phyloP scores from a whole-genome alignment of 371 early-diverging fungal genomes.

The Rhizopus microsporus region DNA sequence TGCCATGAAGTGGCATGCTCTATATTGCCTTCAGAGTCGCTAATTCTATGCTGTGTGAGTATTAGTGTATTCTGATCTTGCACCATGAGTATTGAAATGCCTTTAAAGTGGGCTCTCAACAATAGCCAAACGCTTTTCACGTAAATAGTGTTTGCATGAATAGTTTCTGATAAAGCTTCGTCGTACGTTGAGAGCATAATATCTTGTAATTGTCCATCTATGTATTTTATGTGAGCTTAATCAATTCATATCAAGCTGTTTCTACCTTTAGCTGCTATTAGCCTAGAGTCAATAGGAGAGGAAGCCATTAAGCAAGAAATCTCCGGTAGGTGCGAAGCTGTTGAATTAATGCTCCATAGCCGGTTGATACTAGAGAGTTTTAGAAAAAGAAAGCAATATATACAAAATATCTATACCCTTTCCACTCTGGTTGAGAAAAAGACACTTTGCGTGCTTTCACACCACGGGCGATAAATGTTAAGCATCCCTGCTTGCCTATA shows the following conservation, averaged over 20 bases:
- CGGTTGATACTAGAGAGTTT: conserved; percentile 10
- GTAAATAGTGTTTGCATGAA: conserved; percentile 12
- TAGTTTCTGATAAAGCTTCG: conserved; percentile 7
- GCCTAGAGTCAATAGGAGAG: conserved; percentile 14
- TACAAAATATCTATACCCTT: conserved; percentile 26
- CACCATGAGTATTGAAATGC: conserved; percentile 8
- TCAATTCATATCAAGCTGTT: background rate
- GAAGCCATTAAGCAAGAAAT: conserved; percentile 15
- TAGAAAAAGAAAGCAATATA: conserved; percentile 1
- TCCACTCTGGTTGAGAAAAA: conserved; percentile 24
- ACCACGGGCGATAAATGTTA: conserved; percentile 30
- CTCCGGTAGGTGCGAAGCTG: background rate
- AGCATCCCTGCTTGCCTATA: conserved; percentile 27
- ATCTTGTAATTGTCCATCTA: conserved; percentile 22
- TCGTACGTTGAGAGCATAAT: conserved; percentile 12
- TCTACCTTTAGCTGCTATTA: conserved; percentile 16
- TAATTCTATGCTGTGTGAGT: background rate
- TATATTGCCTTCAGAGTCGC: conserved; percentile 1
- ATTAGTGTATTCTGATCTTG: background rate
- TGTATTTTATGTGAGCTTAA: background rate
- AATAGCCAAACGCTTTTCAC: conserved; percentile 1
- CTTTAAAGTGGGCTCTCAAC: conserved; percentile 17
- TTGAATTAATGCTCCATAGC: conserved; percentile 11
- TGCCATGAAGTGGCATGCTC: conserved; percentile 20
- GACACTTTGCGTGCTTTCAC: conserved; percentile 17